Base-by-base conservation (phyloP, 148 eudicot genomes). In the Heliamphora exappendiculata region DNA sequence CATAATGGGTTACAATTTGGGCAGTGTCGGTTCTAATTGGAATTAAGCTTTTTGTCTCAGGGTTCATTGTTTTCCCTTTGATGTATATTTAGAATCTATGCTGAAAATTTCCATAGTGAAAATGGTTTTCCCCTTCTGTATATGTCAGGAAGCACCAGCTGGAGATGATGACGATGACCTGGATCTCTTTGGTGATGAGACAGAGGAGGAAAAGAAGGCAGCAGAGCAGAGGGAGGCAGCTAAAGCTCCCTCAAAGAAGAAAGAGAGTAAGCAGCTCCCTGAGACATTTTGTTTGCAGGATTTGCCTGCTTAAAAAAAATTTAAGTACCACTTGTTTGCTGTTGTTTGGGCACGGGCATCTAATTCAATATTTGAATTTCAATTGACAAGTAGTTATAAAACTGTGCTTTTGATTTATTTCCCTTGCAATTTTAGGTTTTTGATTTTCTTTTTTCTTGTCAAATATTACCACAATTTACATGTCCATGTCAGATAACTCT, bases 111-210 rank as follows among this genome's bases (percentile, higher is more conserved):
- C 50, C 26, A 1, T 24, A 17, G 0, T 7, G n/a, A n/a, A 37
- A 11, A 42, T 5, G 7, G 20, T 0, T 62, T 70, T 22, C 67
- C 19, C 26, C 5, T 9, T 69, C 19, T 41, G 5, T 6, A 64
- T 63, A 69, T 82, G 24, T 6, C 75, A 88, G 86, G 84, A 83
- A 79, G 90, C 83, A 73, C 45, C 86, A 73, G 92, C 87, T 71
- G 97, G 62, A 17, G 91, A 81, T 76, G 98, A 89, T 41, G 98
- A 91, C 68, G 98, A 94, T 75, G 98, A 95, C 81, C 76, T 95
- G 77, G 98, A 95, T 91, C 96, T 95, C 80, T 95, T 95, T 70
- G 97, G 96, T 72, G 98, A 95, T 74, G 98, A 95, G 81, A 95
- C 98, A 0, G 98, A 95, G 90, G 97, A 94, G 78, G 97, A 95